Evolutionary conservation across 1,284 basidiomycete species (phyloP).

Genomic region (Moniliophthora roreri): DNA sequence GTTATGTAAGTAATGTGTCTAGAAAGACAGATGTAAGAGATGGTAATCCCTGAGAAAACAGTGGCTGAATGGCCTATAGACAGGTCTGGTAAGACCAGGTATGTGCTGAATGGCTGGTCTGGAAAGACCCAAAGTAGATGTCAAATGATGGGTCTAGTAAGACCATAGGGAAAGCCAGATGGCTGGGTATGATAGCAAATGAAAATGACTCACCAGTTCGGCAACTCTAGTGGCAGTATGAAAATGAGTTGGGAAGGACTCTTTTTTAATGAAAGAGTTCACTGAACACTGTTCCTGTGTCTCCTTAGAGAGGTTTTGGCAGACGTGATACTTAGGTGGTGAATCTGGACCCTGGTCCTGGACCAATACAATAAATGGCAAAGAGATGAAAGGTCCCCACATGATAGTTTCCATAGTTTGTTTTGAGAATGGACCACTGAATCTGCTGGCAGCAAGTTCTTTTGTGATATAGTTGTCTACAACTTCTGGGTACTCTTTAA

Average conservation of each 20-base stretch:
- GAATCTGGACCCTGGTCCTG: slow-evolving; percentile 15
- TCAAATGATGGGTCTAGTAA: background rate
- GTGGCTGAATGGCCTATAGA: no score
- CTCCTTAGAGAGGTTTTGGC: slow-evolving; percentile 20
- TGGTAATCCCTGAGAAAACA: no score
- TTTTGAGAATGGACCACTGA: slow-evolving; percentile 32
- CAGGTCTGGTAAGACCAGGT: no score
- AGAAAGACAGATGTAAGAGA: no score
- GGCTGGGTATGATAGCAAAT: no score
- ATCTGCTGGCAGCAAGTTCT: slow-evolving; percentile 24
- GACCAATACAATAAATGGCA: slow-evolving; percentile 21
- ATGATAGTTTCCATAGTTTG: slow-evolving; percentile 26
- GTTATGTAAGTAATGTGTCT: no score
- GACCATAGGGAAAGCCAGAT: background rate
- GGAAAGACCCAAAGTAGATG: background rate
- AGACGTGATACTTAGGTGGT: slow-evolving; percentile 18
- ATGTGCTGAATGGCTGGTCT: no score
- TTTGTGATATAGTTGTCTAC: slow-evolving; percentile 28
- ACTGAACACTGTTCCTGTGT: slow-evolving; percentile 9
- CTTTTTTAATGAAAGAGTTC: slow-evolving; percentile 20
- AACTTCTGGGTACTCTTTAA: slow-evolving; percentile 8
- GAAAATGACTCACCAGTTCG: slow-evolving; percentile 16
- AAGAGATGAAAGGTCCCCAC: slow-evolving; percentile 20
- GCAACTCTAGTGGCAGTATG: slow-evolving; percentile 19
- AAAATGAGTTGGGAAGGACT: slow-evolving; percentile 22